A percentile compares a stretch with the other conserved stretches of the same genome.
Evolutionary conservation across 345 rosid species (phyloP).

Genomic region (Aegle marmelos): DNA sequence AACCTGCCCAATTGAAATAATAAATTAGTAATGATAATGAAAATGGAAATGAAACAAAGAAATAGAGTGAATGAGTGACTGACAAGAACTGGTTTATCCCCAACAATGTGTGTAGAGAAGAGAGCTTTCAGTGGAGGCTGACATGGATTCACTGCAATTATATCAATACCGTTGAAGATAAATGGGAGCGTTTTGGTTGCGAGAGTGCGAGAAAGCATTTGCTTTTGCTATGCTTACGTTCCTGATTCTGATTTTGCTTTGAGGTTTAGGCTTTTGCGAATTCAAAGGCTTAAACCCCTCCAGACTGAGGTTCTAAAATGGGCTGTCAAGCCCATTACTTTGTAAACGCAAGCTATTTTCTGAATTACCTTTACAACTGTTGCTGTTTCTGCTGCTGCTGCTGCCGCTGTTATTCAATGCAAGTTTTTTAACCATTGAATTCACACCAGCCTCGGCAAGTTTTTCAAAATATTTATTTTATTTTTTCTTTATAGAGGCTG

Average conservation of each 20-base stretch:
- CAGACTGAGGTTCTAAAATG: neutral
- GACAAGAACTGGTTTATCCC: conserved; percentile 72
- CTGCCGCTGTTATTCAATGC: too few relatives aligned
- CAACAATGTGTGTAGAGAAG: conserved; percentile 64
- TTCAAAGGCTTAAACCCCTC: conserved; percentile 1
- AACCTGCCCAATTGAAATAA: conserved; percentile 38
- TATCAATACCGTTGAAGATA: conserved; percentile 16
- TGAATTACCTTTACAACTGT: too few relatives aligned
- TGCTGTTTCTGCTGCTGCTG: too few relatives aligned
- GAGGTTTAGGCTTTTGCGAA: neutral
- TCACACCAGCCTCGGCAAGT: too few relatives aligned
- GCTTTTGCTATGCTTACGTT: neutral
- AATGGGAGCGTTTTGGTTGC: conserved; percentile 17
- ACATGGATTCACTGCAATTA: conserved; percentile 32
- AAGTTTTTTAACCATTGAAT: too few relatives aligned
- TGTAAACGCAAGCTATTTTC: too few relatives aligned
- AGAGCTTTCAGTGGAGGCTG: conserved; percentile 35
- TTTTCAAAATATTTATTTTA: too few relatives aligned
- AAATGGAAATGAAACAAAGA: neutral
- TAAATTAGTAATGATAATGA: neutral
- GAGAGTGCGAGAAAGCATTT: conserved; percentile 25
- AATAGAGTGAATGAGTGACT: conserved; percentile 12
- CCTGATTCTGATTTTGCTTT: too few relatives aligned
- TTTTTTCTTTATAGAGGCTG: too few relatives aligned
- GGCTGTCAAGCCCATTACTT: too few relatives aligned